A percentile compares a stretch with the other conserved stretches of the same genome.
Evolutionary conservation across 2,329 filamentous ascomycete genomes (phyloP).

Genomic region (Paecilomyces variotii): DNA sequence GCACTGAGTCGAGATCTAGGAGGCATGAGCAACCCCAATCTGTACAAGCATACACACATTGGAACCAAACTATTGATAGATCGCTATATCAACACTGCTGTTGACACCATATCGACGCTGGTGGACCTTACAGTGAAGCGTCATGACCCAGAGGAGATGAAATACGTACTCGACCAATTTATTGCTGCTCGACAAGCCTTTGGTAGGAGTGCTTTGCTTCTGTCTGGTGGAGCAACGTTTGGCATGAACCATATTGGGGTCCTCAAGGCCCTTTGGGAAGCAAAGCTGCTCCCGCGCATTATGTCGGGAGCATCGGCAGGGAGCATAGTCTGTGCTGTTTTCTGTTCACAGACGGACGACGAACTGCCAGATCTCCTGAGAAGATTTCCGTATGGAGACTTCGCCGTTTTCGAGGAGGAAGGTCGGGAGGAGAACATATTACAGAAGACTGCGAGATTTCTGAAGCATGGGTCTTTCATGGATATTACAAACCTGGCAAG

Average conservation of each 20-base stretch:
- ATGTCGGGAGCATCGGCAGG: conserved; percentile 83
- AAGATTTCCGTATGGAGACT: conserved; percentile 68
- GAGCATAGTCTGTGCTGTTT: conserved; percentile 73
- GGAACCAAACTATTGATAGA: conserved; percentile 86
- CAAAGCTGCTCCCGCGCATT: conserved; percentile 69
- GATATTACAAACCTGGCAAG: conserved; percentile 73
- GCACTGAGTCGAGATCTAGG: conserved; percentile 72
- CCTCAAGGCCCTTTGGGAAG: conserved; percentile 69
- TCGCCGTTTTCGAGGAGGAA: conserved; percentile 67
- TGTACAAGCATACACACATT: conserved; percentile 77
- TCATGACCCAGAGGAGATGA: conserved; percentile 50
- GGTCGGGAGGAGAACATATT: conserved; percentile 54
- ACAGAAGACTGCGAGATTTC: conserved; percentile 60
- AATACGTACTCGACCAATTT: conserved; percentile 58
- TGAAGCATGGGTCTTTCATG: conserved; percentile 77
- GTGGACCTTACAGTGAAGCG: conserved; percentile 53
- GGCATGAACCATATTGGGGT: conserved; percentile 91
- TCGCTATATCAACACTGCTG: conserved; percentile 71
- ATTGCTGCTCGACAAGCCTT: conserved; percentile 69
- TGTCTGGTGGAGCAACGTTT: conserved; percentile 82
- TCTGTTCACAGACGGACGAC: conserved; percentile 69
- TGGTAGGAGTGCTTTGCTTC: conserved; percentile 71
- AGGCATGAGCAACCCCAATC: conserved; percentile 71
- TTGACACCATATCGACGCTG: conserved; percentile 64
- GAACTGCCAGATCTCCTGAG: conserved; percentile 64